A percentile compares a stretch with the other conserved stretches of the same genome.
These are phyloP conservation scores for Zygnema circumcarinatum DNA, from an alignment of 139 green algal species.

Conservation along the genomic window DNA sequence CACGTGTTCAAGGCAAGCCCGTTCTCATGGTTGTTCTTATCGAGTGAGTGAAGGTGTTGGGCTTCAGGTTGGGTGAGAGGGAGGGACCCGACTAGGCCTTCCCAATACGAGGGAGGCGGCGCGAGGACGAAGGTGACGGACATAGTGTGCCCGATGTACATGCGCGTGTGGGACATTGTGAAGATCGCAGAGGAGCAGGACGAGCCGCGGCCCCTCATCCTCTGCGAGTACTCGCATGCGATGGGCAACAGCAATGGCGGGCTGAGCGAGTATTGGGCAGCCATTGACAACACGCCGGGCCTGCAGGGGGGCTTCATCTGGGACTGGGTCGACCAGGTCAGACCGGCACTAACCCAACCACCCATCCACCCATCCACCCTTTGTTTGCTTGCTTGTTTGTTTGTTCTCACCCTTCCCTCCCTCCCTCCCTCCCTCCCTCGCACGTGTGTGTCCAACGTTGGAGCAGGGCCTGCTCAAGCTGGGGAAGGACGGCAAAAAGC, in stretches of 20 bases:
- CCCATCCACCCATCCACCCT: no score
- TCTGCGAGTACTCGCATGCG: conserved; percentile 92
- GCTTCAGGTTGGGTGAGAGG: conserved; percentile 40
- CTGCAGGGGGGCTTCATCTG: conserved; percentile 96
- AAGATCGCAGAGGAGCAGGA: conserved; percentile 62
- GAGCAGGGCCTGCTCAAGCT: neutral
- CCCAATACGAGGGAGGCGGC: conserved; percentile 85
- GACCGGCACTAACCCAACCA: no score
- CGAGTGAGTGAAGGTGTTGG: no score
- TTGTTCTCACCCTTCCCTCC: no score
- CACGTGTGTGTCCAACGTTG: no score
- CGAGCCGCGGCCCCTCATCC: conserved; percentile 80
- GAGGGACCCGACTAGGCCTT: conserved; percentile 61
- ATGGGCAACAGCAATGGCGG: conserved; percentile 98
- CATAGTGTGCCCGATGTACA: conserved; percentile 93
- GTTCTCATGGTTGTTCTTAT: no score
- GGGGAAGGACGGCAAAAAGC: neutral
- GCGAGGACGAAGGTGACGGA: conserved; percentile 85
- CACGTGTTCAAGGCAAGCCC: no score
- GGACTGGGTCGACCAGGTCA: conserved; percentile 96
- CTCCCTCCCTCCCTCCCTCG: no score
- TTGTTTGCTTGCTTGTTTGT: no score
- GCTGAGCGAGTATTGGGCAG: conserved; percentile 87
- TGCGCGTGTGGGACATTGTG: conserved; percentile 26
- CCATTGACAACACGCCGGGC: conserved; percentile 70